A percentile compares a stretch with the other conserved stretches of the same genome.
phyloP scores from a whole-genome alignment of 2,329 filamentous ascomycete genomes.

The Alternaria infectoria region DNA sequence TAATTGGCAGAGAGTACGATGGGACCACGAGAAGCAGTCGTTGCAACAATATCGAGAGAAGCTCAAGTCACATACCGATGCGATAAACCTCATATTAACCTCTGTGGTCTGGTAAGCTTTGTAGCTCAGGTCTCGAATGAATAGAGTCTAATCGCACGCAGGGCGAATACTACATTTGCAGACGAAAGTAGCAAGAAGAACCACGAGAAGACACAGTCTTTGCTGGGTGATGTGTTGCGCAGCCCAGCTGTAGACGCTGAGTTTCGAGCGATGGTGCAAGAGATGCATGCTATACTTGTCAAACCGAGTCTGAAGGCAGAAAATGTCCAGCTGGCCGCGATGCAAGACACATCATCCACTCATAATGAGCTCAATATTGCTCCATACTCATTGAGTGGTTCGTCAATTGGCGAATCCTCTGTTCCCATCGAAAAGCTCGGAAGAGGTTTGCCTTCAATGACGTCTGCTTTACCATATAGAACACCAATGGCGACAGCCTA shows the following conservation, averaged over 20 bases:
- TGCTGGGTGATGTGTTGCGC: too few species aligned
- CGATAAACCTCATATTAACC: not conserved
- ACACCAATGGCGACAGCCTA: too few species aligned
- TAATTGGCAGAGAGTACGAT: not conserved
- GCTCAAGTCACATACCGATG: not conserved
- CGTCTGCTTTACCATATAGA: not conserved
- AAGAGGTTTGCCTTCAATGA: not conserved
- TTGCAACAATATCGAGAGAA: not conserved
- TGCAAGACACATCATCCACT: too few species aligned
- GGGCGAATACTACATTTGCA: too few species aligned
- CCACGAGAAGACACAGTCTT: too few species aligned
- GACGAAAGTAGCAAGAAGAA: too few species aligned
- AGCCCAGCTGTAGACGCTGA: too few species aligned
- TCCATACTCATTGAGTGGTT: not conserved
- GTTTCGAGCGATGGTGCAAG: too few species aligned
- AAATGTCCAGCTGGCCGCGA: not conserved
- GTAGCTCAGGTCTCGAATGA: too few species aligned
- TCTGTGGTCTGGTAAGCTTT: too few species aligned
- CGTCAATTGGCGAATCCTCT: not conserved
- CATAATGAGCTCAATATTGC: not conserved
- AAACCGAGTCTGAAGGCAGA: not conserved
- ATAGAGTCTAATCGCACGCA: too few species aligned
- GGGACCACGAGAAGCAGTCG: not conserved
- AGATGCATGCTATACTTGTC: too few species aligned
- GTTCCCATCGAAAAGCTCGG: fast-evolving